These are phyloP conservation scores for Haplographium delicatum DNA, from an alignment of 495 filamentous ascomycete genomes.

Conservation along the genomic window DNA sequence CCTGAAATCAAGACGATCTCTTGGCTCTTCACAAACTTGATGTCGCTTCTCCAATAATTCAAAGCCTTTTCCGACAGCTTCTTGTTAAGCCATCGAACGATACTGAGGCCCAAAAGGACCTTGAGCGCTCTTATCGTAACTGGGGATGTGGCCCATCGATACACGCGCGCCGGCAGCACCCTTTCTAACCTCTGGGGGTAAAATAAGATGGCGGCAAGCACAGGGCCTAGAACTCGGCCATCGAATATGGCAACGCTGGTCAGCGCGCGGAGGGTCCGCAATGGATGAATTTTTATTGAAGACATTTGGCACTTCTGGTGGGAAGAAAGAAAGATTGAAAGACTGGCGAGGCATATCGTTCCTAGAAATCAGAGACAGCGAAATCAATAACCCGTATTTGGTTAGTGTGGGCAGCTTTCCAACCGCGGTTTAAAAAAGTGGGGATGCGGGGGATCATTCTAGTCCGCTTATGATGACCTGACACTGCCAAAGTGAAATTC, in stretches of 20 bases:
- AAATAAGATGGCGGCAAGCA: conserved; percentile 18
- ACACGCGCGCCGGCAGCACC: not conserved
- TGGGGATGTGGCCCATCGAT: conserved; percentile 1
- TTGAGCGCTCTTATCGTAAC: conserved; percentile 1
- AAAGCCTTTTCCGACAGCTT: conserved; percentile 45
- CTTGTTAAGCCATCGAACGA: conserved; percentile 40
- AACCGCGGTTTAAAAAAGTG: too few species aligned
- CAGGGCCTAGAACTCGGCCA: conserved; percentile 6
- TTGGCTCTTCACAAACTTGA: conserved; percentile 54
- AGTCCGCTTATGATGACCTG: too few species aligned
- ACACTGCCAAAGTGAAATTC: too few species aligned
- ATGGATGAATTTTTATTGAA: not conserved
- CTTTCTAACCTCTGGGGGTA: conserved; percentile 11
- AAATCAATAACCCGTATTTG: too few species aligned
- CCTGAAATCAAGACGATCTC: conserved; percentile 47
- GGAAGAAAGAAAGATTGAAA: not conserved
- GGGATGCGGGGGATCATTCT: too few species aligned
- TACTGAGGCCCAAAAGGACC: conserved; percentile 28
- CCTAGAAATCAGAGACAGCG: too few species aligned
- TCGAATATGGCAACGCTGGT: conserved; percentile 3
- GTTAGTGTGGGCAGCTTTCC: too few species aligned
- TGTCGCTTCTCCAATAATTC: conserved; percentile 57
- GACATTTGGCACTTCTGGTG: not conserved
- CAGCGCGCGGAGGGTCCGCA: not conserved
- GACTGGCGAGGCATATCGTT: too few species aligned